Percentiles rank a stretch among this genome's conserved stretches.
Conservation (phyloP, 306 rosid genomes). For the Hippophae tibetana region DNA sequence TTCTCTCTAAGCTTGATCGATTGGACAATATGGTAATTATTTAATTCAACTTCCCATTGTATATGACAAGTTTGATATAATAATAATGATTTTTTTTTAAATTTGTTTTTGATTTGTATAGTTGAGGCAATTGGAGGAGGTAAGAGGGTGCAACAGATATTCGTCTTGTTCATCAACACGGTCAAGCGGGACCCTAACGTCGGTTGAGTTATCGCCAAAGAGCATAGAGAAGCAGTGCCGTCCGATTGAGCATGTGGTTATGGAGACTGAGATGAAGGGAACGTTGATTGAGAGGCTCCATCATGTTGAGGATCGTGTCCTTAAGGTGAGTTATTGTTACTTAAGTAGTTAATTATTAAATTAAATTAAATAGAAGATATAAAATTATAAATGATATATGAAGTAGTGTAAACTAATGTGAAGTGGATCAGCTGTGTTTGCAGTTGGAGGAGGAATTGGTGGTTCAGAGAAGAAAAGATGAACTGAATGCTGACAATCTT, state of each 20-base stretch:
- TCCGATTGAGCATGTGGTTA: conserved; percentile 53
- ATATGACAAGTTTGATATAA: too few species aligned
- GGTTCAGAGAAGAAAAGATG: conserved; percentile 20
- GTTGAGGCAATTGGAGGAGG: conserved; percentile 42
- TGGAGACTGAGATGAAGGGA: conserved; percentile 61
- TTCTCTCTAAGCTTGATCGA: conserved; percentile 58
- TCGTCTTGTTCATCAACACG: conserved; percentile 20
- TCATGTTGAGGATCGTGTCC: conserved; percentile 55
- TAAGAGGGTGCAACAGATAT: conserved; percentile 16
- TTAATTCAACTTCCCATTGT: background rate
- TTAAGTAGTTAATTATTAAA: background rate
- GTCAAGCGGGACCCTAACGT: conserved; percentile 35
- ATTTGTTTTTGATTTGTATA: background rate
- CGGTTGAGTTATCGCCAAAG: conserved; percentile 41
- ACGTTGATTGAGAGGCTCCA: conserved; percentile 59
- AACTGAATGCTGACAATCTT: background rate
- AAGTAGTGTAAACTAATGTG: background rate
- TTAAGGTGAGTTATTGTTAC: conserved; percentile 30
- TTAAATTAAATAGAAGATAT: background rate
- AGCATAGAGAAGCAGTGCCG: conserved; percentile 85
- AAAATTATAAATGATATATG: background rate
- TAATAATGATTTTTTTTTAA: background rate
- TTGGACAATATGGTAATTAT: conserved; percentile 52
- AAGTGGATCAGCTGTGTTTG: conserved; percentile 32
- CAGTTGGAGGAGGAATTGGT: conserved; percentile 46